Percentiles rank a stretch among this genome's conserved stretches.
Evolutionary conservation across 2,329 filamentous ascomycete species (phyloP).

Genomic region (Didymella pomorum): DNA sequence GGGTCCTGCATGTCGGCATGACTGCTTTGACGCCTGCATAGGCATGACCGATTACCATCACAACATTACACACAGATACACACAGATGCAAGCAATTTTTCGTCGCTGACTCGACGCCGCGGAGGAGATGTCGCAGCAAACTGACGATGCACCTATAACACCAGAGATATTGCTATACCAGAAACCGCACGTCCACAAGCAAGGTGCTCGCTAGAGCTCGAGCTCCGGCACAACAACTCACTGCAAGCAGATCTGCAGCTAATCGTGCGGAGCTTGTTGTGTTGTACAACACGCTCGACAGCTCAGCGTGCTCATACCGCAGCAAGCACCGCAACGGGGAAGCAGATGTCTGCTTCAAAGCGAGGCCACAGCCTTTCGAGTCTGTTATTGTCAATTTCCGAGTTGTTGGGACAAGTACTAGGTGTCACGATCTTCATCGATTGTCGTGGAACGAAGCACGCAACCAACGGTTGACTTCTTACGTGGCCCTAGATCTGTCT

Average conservation of each 20-base stretch:
- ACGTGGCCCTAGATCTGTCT: constrained; percentile 12
- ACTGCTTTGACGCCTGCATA: constrained; percentile 19
- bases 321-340: constrained; percentile 31
- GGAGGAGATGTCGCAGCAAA: neutral
- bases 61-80: constrained; percentile 13
- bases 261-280: constrained; percentile 19
- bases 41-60: constrained; percentile 13
- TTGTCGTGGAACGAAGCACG: constrained; percentile 21
- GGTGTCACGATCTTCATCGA: constrained; percentile 24
- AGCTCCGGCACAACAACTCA: constrained; percentile 1
- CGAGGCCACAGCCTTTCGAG: constrained; percentile 27
- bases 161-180: neutral
- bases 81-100: neutral
- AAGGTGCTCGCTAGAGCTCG: constrained; percentile 2
- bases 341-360: constrained; percentile 26
- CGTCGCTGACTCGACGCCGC: constrained; percentile 4
- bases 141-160: neutral
- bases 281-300: constrained; percentile 23
- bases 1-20: constrained; percentile 12
- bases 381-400: constrained; percentile 6
- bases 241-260: constrained; percentile 1
- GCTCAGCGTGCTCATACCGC: constrained; percentile 28
- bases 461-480: constrained; percentile 8
- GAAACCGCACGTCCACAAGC: neutral
- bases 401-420: constrained; percentile 16